phyloP scores from a whole-genome alignment of 1,139 yeast species.

The Yamadazyma taylorii region DNA sequence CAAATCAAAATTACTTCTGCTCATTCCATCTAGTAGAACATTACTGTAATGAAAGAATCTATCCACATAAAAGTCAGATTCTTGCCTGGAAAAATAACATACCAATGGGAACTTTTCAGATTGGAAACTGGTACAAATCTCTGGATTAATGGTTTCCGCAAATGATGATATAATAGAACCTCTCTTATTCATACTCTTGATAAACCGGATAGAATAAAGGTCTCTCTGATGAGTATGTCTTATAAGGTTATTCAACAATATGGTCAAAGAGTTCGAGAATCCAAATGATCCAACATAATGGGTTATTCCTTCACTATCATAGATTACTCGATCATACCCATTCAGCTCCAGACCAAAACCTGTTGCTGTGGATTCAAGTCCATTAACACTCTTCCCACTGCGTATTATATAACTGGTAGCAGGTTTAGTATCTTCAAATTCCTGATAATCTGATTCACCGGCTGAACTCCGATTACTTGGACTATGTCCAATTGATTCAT shows the following conservation, averaged over 20 bases:
- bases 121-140: not conserved
- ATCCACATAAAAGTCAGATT: constrained; percentile 13
- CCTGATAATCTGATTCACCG: constrained; percentile 1
- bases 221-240: not conserved
- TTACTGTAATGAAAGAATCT: constrained; percentile 6
- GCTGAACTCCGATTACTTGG: too few species aligned
- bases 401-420: constrained; percentile 6
- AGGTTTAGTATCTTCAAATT: not conserved
- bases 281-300: constrained; percentile 10
- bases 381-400: constrained; percentile 13
- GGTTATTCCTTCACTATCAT: constrained; percentile 5
- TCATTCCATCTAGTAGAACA: constrained; percentile 6
- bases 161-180: constrained; percentile 13
- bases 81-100: constrained; percentile 5
- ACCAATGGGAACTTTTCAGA: constrained; percentile 3
- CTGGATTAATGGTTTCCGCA: constrained; percentile 5
- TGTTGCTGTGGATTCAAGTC: constrained; percentile 8
- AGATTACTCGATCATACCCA: constrained; percentile 7
- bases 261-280: constrained; percentile 12
- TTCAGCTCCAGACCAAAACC: constrained; percentile 6
- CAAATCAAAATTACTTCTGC: not conserved
- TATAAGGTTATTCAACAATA: constrained; percentile 10
- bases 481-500: constrained; percentile 1
- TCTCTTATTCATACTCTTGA: constrained; percentile 12
- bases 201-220: constrained; percentile 4